Percentiles rank a stretch among this genome's conserved stretches.
phyloP scores from a whole-genome alignment of 768 basidiomycete genomes.

The Mycena galopus region DNA sequence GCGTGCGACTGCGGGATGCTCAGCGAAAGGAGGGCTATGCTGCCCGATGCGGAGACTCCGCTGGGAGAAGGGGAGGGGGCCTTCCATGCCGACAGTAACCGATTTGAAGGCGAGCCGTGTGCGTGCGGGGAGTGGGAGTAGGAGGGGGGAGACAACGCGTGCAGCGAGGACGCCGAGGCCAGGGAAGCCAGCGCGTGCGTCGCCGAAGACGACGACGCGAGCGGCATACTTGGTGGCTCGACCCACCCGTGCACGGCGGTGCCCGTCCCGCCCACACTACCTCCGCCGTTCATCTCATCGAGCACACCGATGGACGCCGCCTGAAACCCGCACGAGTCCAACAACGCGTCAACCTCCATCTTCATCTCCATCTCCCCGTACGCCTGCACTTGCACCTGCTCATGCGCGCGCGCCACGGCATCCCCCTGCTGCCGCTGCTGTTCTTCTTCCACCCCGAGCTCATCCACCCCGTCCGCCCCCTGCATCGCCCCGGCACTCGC shows the following conservation, averaged over 20 bases:
- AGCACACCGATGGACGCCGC: background rate
- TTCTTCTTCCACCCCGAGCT: background rate
- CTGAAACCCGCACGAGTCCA: background rate
- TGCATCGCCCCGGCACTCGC: background rate
- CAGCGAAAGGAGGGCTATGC: background rate
- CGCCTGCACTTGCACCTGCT: no score
- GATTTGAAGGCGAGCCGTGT: background rate
- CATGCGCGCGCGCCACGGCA: background rate
- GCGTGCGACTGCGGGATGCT: background rate
- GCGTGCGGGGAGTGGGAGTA: background rate
- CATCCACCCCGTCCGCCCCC: background rate
- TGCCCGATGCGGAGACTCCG: background rate
- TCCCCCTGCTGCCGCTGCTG: background rate
- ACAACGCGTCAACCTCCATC: background rate
- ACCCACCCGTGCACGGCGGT: background rate
- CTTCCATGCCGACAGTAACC: background rate
- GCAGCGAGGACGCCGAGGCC: background rate
- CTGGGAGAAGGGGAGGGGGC: background rate
- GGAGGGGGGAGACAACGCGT: background rate
- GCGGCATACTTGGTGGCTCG: background rate
- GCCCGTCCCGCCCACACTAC: background rate
- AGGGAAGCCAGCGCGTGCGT: background rate
- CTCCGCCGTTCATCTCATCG: background rate
- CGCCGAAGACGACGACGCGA: background rate
- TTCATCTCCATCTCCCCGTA: background rate